Percentiles rank a stretch among this genome's conserved stretches.
Evolutionary conservation across 768 basidiomycete genomes (phyloP).

Genomic region (Tephrocybe sp.): DNA sequence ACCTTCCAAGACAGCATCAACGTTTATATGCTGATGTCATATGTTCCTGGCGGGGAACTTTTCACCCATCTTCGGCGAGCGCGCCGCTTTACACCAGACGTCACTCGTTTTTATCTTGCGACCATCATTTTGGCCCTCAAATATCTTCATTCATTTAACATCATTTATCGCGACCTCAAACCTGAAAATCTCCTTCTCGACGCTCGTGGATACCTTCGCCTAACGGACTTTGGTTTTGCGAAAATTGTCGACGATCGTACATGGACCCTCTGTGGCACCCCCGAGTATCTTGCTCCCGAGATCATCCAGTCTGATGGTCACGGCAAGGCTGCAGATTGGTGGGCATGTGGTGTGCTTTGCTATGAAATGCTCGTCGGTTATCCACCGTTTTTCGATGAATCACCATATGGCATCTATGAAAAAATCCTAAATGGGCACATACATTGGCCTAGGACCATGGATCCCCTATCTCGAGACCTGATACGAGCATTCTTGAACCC

Average conservation of each 20-base stretch:
- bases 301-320: slow-evolving; percentile 98
- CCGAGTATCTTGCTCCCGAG: slow-evolving; percentile 97
- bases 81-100: slow-evolving; percentile 93
- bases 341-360: slow-evolving; percentile 96
- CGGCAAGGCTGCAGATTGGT: slow-evolving; percentile 98
- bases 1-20: slow-evolving; percentile 96
- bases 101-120: slow-evolving; percentile 96
- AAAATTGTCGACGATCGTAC: slow-evolving; percentile 98
- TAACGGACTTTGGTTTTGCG: slow-evolving; percentile 98
- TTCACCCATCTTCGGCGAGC: slow-evolving; percentile 96
- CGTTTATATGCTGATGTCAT: slow-evolving; percentile 97
- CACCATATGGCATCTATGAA: slow-evolving; percentile 98
- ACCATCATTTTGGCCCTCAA: slow-evolving; percentile 94
- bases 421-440: slow-evolving; percentile 90
- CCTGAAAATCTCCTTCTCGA: slow-evolving; percentile 98
- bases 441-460: slow-evolving; percentile 89
- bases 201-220: slow-evolving; percentile 87
- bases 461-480: slow-evolving; percentile 85
- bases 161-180: slow-evolving; percentile 98
- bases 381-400: slow-evolving; percentile 97
- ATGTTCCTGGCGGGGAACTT: slow-evolving; percentile 94
- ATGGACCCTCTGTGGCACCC: slow-evolving; percentile 95
- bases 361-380: slow-evolving; percentile 99
- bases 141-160: slow-evolving; percentile 94
- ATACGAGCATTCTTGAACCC: slow-evolving; percentile 88